Evolutionary conservation across 495 filamentous ascomycete species (phyloP).

Genomic region (Collariella sp.): DNA sequence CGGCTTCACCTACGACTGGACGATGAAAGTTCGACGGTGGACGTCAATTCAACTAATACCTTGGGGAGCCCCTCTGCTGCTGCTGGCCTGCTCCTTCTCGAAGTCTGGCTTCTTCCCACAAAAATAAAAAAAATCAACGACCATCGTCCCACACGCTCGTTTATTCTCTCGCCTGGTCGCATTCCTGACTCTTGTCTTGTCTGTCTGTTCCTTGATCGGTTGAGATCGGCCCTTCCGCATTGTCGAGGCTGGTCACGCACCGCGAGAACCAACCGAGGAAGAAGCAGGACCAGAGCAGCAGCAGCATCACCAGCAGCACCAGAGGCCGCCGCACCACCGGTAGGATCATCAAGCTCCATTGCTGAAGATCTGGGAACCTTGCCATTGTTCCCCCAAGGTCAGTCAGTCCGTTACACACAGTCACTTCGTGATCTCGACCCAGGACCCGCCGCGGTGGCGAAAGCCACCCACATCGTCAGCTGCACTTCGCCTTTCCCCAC

Average conservation of each 20-base stretch:
- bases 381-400: not conserved
- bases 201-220: conserved; percentile 7
- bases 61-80: conserved; percentile 1
- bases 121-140: conserved; percentile 1
- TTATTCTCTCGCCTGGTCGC: not conserved
- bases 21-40: not conserved
- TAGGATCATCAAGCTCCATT: not conserved
- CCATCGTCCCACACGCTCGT: conserved; percentile 17
- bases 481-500: conserved; percentile 7
- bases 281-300: not conserved
- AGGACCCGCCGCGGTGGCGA: conserved; percentile 13
- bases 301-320: not conserved
- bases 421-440: conserved; percentile 7
- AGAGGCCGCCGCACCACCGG: not conserved
- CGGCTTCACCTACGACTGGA: not conserved
- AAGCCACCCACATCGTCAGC: conserved; percentile 16
- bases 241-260: not conserved
- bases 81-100: conserved; percentile 1
- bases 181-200: not conserved
- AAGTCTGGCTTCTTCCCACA: not conserved
- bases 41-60: conserved; percentile 10
- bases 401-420: not conserved
- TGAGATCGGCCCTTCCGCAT: conserved; percentile 13
- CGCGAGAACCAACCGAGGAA: not conserved
- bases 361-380: not conserved